phyloP scores from a whole-genome alignment of 108 stramenopile species.

The Epithemia pelagica region DNA sequence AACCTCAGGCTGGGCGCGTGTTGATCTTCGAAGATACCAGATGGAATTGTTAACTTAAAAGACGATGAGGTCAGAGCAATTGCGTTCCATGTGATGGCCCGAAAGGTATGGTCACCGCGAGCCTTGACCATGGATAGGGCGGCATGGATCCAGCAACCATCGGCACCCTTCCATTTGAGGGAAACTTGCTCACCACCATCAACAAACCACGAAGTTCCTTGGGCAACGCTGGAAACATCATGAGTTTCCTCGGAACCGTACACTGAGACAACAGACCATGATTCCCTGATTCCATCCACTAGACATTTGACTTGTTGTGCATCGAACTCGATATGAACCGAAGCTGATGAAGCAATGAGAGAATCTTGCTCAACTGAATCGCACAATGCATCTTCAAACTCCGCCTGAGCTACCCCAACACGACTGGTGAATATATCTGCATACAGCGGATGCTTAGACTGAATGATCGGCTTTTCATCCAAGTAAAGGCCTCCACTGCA shows the following conservation, averaged over 20 bases:
- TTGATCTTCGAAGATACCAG: not conserved
- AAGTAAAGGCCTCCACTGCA: not conserved
- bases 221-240: too few relatives aligned
- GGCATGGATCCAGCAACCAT: not conserved
- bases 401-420: not conserved
- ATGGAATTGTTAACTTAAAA: not conserved
- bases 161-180: not conserved
- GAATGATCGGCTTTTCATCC: not conserved
- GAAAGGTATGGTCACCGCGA: not conserved
- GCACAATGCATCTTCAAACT: not conserved
- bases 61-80: not conserved
- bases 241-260: too few relatives aligned
- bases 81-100: not conserved
- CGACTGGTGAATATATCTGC: not conserved
- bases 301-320: too few relatives aligned
- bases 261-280: not conserved
- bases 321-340: not conserved
- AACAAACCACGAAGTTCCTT: not conserved
- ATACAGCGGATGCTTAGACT: not conserved
- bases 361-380: not conserved
- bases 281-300: not conserved
- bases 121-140: not conserved
- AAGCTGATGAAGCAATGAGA: not conserved
- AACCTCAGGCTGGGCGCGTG: not conserved
- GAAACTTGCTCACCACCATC: not conserved